These are phyloP conservation scores for Calonectria henricotiae DNA, from an alignment of 2,329 filamentous ascomycete species.

Conservation along the genomic window DNA sequence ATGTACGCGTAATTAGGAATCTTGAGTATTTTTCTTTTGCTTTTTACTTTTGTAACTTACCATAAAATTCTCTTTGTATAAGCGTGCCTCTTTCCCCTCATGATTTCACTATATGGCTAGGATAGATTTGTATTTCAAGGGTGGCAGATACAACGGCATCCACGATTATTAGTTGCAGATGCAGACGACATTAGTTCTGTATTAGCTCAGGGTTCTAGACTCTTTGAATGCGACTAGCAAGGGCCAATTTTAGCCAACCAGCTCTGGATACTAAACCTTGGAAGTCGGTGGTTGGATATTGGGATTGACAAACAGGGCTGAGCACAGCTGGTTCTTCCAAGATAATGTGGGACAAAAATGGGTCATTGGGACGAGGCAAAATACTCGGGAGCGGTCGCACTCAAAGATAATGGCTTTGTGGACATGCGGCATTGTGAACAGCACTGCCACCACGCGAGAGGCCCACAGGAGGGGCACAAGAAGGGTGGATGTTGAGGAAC, in stretches of 20 bases:
- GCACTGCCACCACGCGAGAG: slow-evolving; percentile 1
- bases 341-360: not conserved
- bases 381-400: not conserved
- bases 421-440: not conserved
- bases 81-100: too few species aligned
- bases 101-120: not conserved
- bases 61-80: not conserved
- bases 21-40: not conserved
- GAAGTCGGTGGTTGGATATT: not conserved
- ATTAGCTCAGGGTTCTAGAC: not conserved
- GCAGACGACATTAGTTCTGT: not conserved
- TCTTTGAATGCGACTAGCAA: not conserved
- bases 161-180: too few species aligned
- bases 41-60: not conserved
- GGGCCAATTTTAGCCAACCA: not conserved
- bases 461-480: not conserved
- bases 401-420: not conserved
- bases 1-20: slow-evolving; percentile 12
- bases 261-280: too few species aligned
- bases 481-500: not conserved
- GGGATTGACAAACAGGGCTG: not conserved
- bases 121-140: not conserved
- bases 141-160: not conserved
- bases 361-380: not conserved
- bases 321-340: not conserved